These are phyloP conservation scores for Polymyxa betae DNA, from an alignment of 208 protist genomes.

Conservation along the genomic window DNA sequence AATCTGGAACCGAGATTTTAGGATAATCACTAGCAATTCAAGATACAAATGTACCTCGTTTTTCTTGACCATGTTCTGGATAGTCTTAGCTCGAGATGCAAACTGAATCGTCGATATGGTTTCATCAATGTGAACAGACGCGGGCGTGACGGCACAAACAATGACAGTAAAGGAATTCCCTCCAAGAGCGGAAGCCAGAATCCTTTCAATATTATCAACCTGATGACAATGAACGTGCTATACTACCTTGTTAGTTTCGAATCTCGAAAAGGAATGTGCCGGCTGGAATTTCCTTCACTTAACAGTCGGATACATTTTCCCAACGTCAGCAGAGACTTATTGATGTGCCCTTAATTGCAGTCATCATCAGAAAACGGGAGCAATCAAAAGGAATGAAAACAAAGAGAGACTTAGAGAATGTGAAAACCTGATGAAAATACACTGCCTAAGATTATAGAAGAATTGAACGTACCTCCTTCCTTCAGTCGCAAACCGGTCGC, in stretches of 20 bases:
- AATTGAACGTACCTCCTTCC: constrained; percentile 9
- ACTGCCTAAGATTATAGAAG: neutral
- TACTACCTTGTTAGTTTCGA: constrained; percentile 73
- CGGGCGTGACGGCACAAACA: constrained; percentile 76
- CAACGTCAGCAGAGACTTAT: constrained; percentile 87
- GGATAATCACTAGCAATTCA: neutral
- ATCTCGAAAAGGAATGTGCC: constrained; percentile 80
- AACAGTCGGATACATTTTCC: constrained; percentile 78
- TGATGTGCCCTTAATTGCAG: constrained; percentile 86
- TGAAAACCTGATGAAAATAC: neutral
- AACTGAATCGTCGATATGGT: constrained; percentile 77
- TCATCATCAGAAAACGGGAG: too few species aligned
- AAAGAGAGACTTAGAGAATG: too few species aligned
- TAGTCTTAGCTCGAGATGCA: constrained; percentile 73
- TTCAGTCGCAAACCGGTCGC: constrained; percentile 84
- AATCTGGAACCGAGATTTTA: constrained; percentile 2
- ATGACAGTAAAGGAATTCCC: constrained; percentile 76
- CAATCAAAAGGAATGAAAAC: too few species aligned
- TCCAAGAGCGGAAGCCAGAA: constrained; percentile 75
- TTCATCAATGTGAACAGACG: constrained; percentile 66
- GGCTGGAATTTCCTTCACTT: constrained; percentile 56
- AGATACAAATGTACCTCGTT: constrained; percentile 72
- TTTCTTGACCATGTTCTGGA: constrained; percentile 76
- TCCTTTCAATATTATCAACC: constrained; percentile 59
- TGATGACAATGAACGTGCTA: neutral